These are phyloP conservation scores for Plasmodium vinckei DNA, from an alignment of 169 alveolate genomes.

Conservation along the genomic window DNA sequence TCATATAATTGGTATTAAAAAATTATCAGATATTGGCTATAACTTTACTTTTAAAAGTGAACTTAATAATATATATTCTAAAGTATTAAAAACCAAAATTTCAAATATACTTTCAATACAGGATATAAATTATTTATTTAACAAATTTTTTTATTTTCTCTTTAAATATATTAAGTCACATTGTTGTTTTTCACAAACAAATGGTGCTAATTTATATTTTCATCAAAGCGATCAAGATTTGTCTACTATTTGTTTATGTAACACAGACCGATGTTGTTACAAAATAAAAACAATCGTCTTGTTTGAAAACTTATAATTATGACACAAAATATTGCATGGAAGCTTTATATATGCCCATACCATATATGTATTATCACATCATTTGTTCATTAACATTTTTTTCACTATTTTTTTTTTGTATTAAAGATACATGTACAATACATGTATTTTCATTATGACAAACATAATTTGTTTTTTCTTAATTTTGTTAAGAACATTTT, in stretches of 20 bases:
- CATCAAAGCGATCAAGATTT: background rate
- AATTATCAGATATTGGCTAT: conserved; percentile 42
- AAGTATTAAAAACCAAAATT: conserved; percentile 69
- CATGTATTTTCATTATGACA: background rate
- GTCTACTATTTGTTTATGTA: conserved; percentile 27
- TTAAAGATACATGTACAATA: background rate
- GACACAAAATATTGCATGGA: background rate
- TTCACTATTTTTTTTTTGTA: conserved; percentile 6
- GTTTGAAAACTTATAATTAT: conserved; percentile 22
- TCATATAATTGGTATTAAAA: conserved; percentile 70
- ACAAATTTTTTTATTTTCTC: conserved; percentile 55
- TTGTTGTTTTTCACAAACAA: conserved; percentile 47
- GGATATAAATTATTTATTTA: conserved; percentile 60
- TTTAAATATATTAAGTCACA: conserved; percentile 31
- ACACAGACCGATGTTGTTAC: conserved; percentile 38
- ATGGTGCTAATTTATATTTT: background rate
- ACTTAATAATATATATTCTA: conserved; percentile 59
- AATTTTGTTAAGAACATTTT: too few species aligned
- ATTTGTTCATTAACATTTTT: background rate
- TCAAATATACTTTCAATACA: conserved; percentile 35
- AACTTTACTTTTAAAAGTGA: conserved; percentile 56
- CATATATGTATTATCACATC: too few species aligned
- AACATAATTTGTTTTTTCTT: too few species aligned
- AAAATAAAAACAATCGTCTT: conserved; percentile 67
- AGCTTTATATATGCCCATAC: too few species aligned